Conservation (phyloP, 495 filamentous ascomycete species). For the Xylaria telfairii region DNA sequence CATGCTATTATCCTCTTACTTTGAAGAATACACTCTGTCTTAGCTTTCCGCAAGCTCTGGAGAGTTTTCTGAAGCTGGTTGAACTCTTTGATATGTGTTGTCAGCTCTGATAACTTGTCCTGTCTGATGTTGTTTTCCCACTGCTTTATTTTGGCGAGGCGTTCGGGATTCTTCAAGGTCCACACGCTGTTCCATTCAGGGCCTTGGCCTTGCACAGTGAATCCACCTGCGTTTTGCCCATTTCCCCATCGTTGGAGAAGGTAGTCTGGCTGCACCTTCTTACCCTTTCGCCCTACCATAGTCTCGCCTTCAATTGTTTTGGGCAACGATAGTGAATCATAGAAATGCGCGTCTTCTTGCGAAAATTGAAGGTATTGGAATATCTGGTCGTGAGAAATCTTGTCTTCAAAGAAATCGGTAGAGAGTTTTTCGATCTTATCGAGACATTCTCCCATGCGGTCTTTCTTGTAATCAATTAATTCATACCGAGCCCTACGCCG, state of each 20-base stretch:
- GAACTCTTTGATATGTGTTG: slow-evolving; percentile 44
- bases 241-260: slow-evolving; percentile 63
- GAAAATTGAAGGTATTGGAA: slow-evolving; percentile 71
- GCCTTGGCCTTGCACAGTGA: slow-evolving; percentile 35
- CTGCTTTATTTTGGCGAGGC: slow-evolving; percentile 41
- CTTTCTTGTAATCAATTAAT: slow-evolving; percentile 48
- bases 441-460: slow-evolving; percentile 31
- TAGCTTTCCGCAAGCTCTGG: slow-evolving; percentile 50
- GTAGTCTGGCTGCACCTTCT: slow-evolving; percentile 53
- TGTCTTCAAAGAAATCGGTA: slow-evolving; percentile 1
- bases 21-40: slow-evolving; percentile 52
- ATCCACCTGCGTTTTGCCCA: slow-evolving; percentile 55
- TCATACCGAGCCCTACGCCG: slow-evolving; percentile 39
- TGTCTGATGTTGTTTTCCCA: slow-evolving; percentile 60
- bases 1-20: slow-evolving; percentile 72
- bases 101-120: slow-evolving; percentile 55
- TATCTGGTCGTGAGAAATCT: slow-evolving; percentile 39
- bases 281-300: slow-evolving; percentile 53
- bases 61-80: slow-evolving; percentile 52
- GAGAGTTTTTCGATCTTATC: slow-evolving; percentile 27
- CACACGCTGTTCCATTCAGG: slow-evolving; percentile 53
- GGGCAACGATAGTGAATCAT: slow-evolving; percentile 60
- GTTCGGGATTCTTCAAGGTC: slow-evolving; percentile 50
- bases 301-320: slow-evolving; percentile 49
- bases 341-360: slow-evolving; percentile 57